Conservation (phyloP, 1,284 basidiomycete genomes). For the Ceratobasidium sp. region DNA sequence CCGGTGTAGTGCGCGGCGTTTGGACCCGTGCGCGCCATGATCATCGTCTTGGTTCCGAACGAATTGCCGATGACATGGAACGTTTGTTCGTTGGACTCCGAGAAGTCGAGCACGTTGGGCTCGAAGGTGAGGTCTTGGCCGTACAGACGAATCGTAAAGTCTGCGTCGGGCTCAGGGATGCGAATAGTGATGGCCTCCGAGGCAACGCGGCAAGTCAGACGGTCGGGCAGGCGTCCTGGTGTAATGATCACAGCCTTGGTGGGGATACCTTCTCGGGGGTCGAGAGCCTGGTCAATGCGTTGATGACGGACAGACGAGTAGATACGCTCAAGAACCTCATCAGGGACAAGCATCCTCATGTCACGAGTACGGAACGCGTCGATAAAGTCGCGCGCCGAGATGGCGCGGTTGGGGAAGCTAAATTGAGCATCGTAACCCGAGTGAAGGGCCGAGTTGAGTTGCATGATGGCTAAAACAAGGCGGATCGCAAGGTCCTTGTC, state of each 20-base stretch:
- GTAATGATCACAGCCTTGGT: slow-evolving; percentile 70
- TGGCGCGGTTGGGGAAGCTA: slow-evolving; percentile 68
- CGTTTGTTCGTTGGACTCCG: slow-evolving; percentile 77
- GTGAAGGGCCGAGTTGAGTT: slow-evolving; percentile 85
- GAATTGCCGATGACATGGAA: slow-evolving; percentile 86
- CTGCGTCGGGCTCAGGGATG: slow-evolving; percentile 81
- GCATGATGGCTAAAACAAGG: slow-evolving; percentile 85
- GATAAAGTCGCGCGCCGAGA: slow-evolving; percentile 79
- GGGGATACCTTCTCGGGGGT: slow-evolving; percentile 53
- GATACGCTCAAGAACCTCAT: slow-evolving; percentile 77
- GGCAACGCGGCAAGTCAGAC: slow-evolving; percentile 84
- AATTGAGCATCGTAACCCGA: slow-evolving; percentile 62
- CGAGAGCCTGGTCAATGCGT: slow-evolving; percentile 76
- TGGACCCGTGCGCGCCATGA: slow-evolving; percentile 80
- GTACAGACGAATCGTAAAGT: slow-evolving; percentile 80
- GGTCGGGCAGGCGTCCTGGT: slow-evolving; percentile 72
- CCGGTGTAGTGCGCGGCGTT: slow-evolving; percentile 84
- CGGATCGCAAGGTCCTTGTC: slow-evolving; percentile 80
- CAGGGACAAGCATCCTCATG: slow-evolving; percentile 70
- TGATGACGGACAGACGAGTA: slow-evolving; percentile 80
- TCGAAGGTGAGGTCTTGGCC: slow-evolving; percentile 89
- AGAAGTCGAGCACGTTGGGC: slow-evolving; percentile 81
- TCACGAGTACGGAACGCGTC: slow-evolving; percentile 82
- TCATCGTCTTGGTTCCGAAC: slow-evolving; percentile 82
- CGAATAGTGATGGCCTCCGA: slow-evolving; percentile 86